These are phyloP conservation scores for Saposhnikovia divaricata DNA, from an alignment of 129 eudicot genomes.

Conservation along the genomic window DNA sequence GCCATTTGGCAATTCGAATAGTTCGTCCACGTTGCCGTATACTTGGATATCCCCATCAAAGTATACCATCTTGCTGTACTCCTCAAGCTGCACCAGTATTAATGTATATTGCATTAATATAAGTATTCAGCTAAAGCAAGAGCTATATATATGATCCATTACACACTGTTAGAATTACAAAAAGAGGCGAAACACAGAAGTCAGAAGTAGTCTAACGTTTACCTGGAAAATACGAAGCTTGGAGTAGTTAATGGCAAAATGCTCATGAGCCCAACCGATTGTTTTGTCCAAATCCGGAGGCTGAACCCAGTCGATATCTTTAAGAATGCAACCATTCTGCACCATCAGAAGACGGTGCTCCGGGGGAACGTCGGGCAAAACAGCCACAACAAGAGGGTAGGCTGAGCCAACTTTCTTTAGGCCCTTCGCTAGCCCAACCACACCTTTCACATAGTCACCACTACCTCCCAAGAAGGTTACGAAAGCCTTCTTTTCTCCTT, in stretches of 20 bases:
- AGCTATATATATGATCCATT: too few relatives aligned
- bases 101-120: too few relatives aligned
- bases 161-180: too few relatives aligned
- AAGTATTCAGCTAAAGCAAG: too few relatives aligned
- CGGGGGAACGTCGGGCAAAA: slow-evolving; percentile 53
- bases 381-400: slow-evolving; percentile 74
- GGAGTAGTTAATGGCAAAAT: slow-evolving; percentile 74
- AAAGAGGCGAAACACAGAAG: too few relatives aligned
- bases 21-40: slow-evolving; percentile 60
- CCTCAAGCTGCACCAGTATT: slow-evolving; percentile 48
- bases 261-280: slow-evolving; percentile 48
- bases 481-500: slow-evolving; percentile 27
- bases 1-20: slow-evolving; percentile 63
- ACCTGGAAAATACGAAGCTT: slow-evolving; percentile 72
- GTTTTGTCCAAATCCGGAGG: slow-evolving; percentile 39
- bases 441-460: slow-evolving; percentile 74
- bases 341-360: slow-evolving; percentile 51
- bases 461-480: slow-evolving; percentile 67
- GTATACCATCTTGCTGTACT: slow-evolving; percentile 70
- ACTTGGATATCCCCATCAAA: slow-evolving; percentile 81
- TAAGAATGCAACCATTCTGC: slow-evolving; percentile 57
- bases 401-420: slow-evolving; percentile 34
- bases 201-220: too few relatives aligned
- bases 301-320: slow-evolving; percentile 47
- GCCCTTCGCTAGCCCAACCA: slow-evolving; percentile 59